Evolutionary conservation across 257 asterid genomes (phyloP).

Genomic region (Cinchona pubescens): DNA sequence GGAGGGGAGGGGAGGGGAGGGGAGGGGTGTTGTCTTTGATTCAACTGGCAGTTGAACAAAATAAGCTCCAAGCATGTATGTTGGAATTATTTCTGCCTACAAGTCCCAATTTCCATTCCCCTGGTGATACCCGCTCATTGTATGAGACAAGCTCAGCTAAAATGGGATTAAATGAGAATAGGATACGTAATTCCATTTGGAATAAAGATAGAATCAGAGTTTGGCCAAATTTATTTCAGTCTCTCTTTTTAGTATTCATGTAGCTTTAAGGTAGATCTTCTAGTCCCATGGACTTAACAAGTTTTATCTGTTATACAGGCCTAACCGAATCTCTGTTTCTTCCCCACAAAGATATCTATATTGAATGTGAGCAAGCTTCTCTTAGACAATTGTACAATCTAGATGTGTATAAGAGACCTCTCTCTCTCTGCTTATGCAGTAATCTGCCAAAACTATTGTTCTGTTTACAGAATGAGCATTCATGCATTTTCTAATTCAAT

Average conservation of each 20-base stretch:
- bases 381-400: conserved; percentile 83
- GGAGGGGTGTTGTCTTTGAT: not conserved
- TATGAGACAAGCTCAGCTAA: not conserved
- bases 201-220: not conserved
- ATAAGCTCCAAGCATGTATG: not conserved
- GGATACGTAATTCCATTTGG: not conserved
- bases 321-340: conserved; percentile 91
- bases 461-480: conserved; percentile 13
- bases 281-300: conserved; percentile 5
- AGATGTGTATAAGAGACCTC: conserved; percentile 55
- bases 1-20: too few species aligned
- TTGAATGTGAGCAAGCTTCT: conserved; percentile 94
- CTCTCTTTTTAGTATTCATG: not conserved
- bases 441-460: conserved; percentile 14
- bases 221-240: not conserved
- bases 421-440: conserved; percentile 18
- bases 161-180: not conserved
- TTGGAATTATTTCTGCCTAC: not conserved
- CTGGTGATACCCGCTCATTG: not conserved
- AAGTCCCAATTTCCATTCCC: not conserved
- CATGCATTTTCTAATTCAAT: conserved; percentile 13
- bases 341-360: conserved; percentile 80
- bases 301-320: conserved; percentile 50
- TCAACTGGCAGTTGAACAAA: not conserved
- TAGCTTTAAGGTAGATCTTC: not conserved